A percentile compares a stretch with the other conserved stretches of the same genome.
phyloP scores from a whole-genome alignment of 2,329 filamentous ascomycete genomes.

The Aspergillus pseudoglaucus region DNA sequence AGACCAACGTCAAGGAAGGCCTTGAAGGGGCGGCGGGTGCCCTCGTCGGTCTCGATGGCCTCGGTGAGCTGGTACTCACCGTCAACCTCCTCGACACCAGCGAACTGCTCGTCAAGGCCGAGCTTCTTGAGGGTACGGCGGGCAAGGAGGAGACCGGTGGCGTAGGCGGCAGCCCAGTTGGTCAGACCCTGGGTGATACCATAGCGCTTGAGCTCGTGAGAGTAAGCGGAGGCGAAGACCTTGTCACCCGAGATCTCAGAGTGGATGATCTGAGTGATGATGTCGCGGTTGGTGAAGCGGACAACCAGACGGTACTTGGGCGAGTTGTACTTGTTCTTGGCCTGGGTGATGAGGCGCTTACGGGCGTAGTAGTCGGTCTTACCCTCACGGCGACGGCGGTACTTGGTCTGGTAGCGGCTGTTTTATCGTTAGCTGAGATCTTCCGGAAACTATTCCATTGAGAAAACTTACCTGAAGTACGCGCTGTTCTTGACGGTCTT shows the following conservation, averaged over 20 bases:
- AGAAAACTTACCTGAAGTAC: constrained; percentile 88
- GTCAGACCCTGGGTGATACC: constrained; percentile 97
- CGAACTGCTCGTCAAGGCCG: constrained; percentile 84
- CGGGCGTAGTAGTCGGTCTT: constrained; percentile 99
- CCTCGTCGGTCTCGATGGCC: constrained; percentile 82
- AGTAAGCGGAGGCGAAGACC: constrained; percentile 86
- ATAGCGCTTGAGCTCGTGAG: constrained; percentile 96
- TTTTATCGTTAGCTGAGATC: constrained; percentile 10
- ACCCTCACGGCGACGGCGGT: constrained; percentile 89
- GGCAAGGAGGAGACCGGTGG: constrained; percentile 92
- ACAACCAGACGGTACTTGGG: constrained; percentile 99
- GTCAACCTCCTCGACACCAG: constrained; percentile 92
- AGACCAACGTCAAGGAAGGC: constrained; percentile 97
- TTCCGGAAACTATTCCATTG: neutral
- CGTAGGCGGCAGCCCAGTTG: constrained; percentile 99
- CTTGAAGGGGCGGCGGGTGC: constrained; percentile 95
- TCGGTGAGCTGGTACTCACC: constrained; percentile 96
- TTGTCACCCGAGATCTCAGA: constrained; percentile 98
- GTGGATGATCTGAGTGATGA: constrained; percentile 94
- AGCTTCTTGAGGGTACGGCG: constrained; percentile 97
- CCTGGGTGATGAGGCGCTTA: constrained; percentile 98
- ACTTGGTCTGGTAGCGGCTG: constrained; percentile 99
- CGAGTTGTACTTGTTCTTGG: constrained; percentile 99
- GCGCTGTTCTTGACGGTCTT: constrained; percentile 96
- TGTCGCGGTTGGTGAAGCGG: constrained; percentile 99